phyloP scores from a whole-genome alignment of 306 rosid genomes.

The Hippophae tibetana region DNA sequence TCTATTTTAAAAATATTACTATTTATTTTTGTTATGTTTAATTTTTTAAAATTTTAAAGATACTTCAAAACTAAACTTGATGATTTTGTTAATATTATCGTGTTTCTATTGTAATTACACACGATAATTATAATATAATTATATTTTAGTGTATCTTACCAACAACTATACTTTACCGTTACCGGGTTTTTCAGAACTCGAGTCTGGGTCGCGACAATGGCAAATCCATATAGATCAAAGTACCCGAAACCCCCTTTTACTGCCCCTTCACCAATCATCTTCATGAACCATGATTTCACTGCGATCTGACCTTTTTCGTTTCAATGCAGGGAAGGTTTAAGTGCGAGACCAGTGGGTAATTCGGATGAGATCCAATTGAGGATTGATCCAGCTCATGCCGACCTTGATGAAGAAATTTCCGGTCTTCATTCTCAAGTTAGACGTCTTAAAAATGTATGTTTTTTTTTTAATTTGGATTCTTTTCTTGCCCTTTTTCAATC shows the following conservation, averaged over 20 bases:
- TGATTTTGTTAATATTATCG: no score
- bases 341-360: constrained; percentile 20
- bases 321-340: constrained; percentile 30
- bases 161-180: no score
- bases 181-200: neutral
- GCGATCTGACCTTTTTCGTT: neutral
- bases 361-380: constrained; percentile 32
- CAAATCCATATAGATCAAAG: constrained; percentile 35
- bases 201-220: constrained; percentile 19
- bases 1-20: no score
- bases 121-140: no score
- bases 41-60: no score
- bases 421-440: constrained; percentile 29
- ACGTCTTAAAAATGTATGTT: constrained; percentile 23
- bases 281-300: no score
- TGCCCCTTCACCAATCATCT: neutral
- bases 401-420: constrained; percentile 23
- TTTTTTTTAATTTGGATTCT: neutral
- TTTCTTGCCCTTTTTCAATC: neutral
- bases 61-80: no score
- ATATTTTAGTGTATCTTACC: no score
- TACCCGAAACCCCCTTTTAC: neutral
- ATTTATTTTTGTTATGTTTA: no score
- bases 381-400: constrained; percentile 32
- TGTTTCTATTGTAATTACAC: no score